Conservation (phyloP, 2,329 filamentous ascomycete species). For the Sporothrix pallida region DNA sequence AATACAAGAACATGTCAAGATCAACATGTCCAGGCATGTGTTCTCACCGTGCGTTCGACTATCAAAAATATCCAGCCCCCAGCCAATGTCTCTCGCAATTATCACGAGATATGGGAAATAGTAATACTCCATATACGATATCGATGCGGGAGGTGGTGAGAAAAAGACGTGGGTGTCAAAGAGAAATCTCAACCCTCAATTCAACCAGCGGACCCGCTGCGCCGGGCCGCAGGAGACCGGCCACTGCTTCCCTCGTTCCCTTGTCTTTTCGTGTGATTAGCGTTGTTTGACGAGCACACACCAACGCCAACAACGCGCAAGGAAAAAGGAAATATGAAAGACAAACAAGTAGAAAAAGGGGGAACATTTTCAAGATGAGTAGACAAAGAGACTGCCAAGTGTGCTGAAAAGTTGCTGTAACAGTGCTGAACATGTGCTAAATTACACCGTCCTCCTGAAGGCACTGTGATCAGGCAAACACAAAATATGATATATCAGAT, state of each 20-base stretch:
- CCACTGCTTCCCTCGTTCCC: neutral
- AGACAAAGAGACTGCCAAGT: slow-evolving; percentile 4
- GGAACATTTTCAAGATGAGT: neutral
- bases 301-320: neutral
- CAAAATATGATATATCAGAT: slow-evolving; percentile 6
- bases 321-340: neutral
- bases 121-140: no score
- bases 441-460: no score
- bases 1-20: no score
- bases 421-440: neutral
- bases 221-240: neutral
- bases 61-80: neutral
- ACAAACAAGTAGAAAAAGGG: slow-evolving; percentile 10
- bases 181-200: neutral
- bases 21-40: no score
- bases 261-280: neutral
- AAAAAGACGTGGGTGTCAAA: neutral
- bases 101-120: neutral
- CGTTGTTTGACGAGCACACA: slow-evolving; percentile 15
- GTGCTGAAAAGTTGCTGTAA: slow-evolving; percentile 6
- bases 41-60: no score
- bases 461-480: neutral
- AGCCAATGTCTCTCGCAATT: neutral
- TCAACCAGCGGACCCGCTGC: neutral
- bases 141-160: neutral